These are phyloP conservation scores for sorghum (Sorghum bicolor) DNA, from an alignment of 176 grass and related monocot genomes.

Conservation along the genomic window DNA sequence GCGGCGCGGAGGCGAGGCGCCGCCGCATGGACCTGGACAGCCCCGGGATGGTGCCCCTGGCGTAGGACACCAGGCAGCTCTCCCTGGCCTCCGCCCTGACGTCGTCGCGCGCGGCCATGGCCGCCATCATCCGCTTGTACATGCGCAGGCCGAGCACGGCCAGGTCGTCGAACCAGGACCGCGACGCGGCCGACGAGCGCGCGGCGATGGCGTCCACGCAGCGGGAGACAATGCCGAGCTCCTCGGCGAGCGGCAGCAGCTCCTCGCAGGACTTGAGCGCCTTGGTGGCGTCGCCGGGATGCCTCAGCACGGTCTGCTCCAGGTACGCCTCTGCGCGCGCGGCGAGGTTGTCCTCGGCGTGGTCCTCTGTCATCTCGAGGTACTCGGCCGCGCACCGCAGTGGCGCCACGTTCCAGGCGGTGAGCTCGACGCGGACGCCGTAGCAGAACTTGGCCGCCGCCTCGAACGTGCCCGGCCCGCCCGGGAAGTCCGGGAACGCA, in stretches of 20 bases:
- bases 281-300: slow-evolving; percentile 59
- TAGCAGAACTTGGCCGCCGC: slow-evolving; percentile 82
- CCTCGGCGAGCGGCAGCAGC: slow-evolving; percentile 64
- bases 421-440: slow-evolving; percentile 82
- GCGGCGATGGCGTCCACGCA: slow-evolving; percentile 80
- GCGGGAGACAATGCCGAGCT: slow-evolving; percentile 54
- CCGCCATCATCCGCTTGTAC: slow-evolving; percentile 81
- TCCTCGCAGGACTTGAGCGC: slow-evolving; percentile 93
- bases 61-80: slow-evolving; percentile 78
- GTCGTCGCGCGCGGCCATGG: slow-evolving; percentile 51
- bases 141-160: slow-evolving; percentile 61
- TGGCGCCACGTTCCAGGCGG: slow-evolving; percentile 67
- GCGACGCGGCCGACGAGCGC: slow-evolving; percentile 41
- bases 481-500: slow-evolving; percentile 63
- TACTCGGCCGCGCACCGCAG: slow-evolving; percentile 83
- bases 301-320: slow-evolving; percentile 40
- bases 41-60: slow-evolving; percentile 70
- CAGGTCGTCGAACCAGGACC: slow-evolving; percentile 70
- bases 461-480: slow-evolving; percentile 79
- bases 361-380: slow-evolving; percentile 86
- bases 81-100: slow-evolving; percentile 50
- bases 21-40: slow-evolving; percentile 64
- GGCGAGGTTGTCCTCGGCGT: slow-evolving; percentile 72
- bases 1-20: slow-evolving; percentile 58
- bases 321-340: slow-evolving; percentile 60